Conservation (phyloP, 306 rosid genomes). For the Alnus rubra region DNA sequence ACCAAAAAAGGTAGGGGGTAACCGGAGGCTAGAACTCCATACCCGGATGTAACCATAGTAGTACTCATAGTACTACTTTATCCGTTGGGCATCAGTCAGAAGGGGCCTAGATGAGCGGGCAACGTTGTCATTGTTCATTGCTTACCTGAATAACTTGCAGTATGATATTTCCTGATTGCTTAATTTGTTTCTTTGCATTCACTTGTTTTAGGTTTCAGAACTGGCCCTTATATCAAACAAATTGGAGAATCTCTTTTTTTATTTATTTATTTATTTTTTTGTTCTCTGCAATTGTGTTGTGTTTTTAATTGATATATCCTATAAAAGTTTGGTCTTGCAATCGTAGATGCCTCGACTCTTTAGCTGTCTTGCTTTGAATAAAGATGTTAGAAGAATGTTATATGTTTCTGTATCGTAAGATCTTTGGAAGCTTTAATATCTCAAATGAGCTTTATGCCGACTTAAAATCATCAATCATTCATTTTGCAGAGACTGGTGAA, state of each 20-base stretch:
- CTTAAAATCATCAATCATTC: neutral
- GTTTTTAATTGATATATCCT: too few species aligned
- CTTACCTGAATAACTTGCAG: neutral
- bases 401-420: neutral
- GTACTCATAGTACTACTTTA: too few species aligned
- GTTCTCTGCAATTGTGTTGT: too few species aligned
- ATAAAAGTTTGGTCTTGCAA: neutral
- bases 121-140: neutral
- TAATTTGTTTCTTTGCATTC: neutral
- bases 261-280: too few species aligned
- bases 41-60: too few species aligned
- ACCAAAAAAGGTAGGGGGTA: too few species aligned
- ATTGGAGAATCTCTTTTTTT: too few species aligned
- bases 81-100: too few species aligned
- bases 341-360: neutral
- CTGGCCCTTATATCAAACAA: too few species aligned
- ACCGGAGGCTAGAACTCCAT: too few species aligned
- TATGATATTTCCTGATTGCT: neutral
- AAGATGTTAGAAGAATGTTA: neutral
- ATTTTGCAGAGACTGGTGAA: conserved; percentile 65
- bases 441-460: neutral
- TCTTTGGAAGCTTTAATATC: neutral
- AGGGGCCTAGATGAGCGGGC: too few species aligned
- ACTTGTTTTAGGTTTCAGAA: too few species aligned
- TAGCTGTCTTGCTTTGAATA: neutral